Base-by-base conservation (phyloP, 768 basidiomycete species). In the Mycena pura region DNA sequence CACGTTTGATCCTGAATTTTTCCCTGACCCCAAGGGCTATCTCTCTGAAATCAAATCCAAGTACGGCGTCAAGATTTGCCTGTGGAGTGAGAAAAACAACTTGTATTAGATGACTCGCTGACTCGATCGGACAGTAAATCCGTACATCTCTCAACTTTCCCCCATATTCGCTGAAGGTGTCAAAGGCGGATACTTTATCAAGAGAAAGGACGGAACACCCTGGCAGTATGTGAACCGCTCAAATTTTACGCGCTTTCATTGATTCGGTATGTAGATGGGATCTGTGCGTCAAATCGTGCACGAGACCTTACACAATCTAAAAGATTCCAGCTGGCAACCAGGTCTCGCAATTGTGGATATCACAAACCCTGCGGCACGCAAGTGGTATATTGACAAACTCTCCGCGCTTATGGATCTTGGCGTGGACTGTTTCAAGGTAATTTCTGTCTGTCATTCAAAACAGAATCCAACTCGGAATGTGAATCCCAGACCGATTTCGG, bases 1-100 rank as follows among this genome's bases (percentile, higher is more conserved):
- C 75, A 88, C 87, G 1, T 91, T 90, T 68, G 90, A 91, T 67
- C 86, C 88, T 2, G 87, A 89, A 28, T 84, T 85, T 67, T 92
- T 92, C 79, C 89, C 89, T 5, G 83, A 92, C 68, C 89, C 90
- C 14, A 80, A 84, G 57, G 83, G 81, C 22, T 89, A 91, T 65
- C 73, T 87, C 7, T 70, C 83, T 48, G 80, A 86, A 67, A 86
- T 88, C 67, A 87, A 88, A 69, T 66, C 76, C 31, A 84, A 80
- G 63, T 87, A 85, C 71, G 83, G 84, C 29, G 87, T 91, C 53
- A 89, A 90, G 68, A 83, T 91, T 53, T 91, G 89, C 63, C 76
- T 89, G 3, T 92, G 89, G 90, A 87, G 86, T 85, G 59, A 66
- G 82, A 69, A 4, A 15, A 2, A 46, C 25, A 8, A 25, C 13